A percentile compares a stretch with the other conserved stretches of the same genome.
Conservation (phyloP, 352 stramenopile species). For the Phytophthora tentaculata region DNA sequence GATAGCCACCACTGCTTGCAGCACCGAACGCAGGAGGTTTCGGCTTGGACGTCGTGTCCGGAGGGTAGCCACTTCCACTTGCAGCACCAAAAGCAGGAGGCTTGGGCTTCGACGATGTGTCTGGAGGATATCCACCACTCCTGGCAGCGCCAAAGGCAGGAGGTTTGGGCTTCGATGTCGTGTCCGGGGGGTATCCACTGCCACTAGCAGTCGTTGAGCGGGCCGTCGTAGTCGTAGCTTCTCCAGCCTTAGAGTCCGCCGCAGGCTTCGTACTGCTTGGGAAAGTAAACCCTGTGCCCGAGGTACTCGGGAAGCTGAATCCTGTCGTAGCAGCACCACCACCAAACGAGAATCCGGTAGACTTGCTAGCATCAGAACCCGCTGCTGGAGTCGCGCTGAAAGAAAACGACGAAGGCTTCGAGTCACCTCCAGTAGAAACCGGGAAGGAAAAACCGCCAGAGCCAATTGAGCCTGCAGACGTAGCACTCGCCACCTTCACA, state of each 20-base stretch:
- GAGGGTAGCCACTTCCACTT: conserved; percentile 12
- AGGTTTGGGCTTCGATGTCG: conserved; percentile 19
- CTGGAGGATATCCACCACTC: background rate
- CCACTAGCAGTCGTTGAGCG: background rate
- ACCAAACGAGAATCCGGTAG: conserved; percentile 39
- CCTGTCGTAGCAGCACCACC: background rate
- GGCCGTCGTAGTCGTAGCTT: conserved; percentile 9
- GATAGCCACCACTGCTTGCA: conserved; percentile 2
- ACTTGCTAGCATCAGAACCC: conserved; percentile 1
- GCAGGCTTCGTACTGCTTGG: conserved; percentile 15
- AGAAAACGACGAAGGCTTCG: conserved; percentile 43
- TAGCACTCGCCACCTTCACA: conserved; percentile 19
- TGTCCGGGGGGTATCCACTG: conserved; percentile 21
- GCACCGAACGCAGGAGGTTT: conserved; percentile 12
- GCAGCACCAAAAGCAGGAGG: conserved; percentile 9
- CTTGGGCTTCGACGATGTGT: conserved; percentile 12
- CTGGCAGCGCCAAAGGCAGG: conserved; percentile 12
- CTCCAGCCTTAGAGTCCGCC: conserved; percentile 15
- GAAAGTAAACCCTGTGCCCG: conserved; percentile 30
- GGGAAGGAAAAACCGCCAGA: conserved; percentile 51
- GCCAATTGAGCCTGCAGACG: conserved; percentile 43
- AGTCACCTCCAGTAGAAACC: conserved; percentile 11
- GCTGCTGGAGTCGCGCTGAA: conserved; percentile 35
- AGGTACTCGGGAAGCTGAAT: conserved; percentile 15
- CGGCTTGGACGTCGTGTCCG: conserved; percentile 20